phyloP scores from a whole-genome alignment of 225 moss, liverwort and hornwort genomes.

The Thuidium tamariscinum region DNA sequence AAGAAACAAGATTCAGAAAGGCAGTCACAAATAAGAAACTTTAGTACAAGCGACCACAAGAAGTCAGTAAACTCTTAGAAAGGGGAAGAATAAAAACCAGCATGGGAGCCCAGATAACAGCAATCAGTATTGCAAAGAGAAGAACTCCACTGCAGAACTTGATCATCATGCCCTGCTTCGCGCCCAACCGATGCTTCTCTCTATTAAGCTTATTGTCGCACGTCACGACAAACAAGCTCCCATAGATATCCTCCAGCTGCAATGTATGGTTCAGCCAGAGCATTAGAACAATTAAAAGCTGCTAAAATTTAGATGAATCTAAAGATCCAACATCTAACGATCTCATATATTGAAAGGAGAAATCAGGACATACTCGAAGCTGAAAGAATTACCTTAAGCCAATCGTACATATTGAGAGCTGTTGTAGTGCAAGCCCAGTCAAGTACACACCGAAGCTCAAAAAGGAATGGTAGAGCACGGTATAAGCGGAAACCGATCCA shows the following conservation, averaged over 20 bases:
- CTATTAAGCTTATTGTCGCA: slow-evolving; percentile 84
- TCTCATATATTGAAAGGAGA: neutral
- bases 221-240: slow-evolving; percentile 80
- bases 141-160: slow-evolving; percentile 87
- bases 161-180: slow-evolving; percentile 80
- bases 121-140: slow-evolving; percentile 64
- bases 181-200: slow-evolving; percentile 70
- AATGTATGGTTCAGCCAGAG: neutral
- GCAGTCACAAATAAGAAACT: neutral
- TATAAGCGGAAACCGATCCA: slow-evolving; percentile 85
- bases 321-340: neutral
- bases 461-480: slow-evolving; percentile 80
- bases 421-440: slow-evolving; percentile 97
- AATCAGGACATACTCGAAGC: neutral
- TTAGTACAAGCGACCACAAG: neutral
- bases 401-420: slow-evolving; percentile 88
- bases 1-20: neutral
- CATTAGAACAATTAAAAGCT: neutral
- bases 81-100: slow-evolving; percentile 31
- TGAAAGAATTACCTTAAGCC: slow-evolving; percentile 66
- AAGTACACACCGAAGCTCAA: slow-evolving; percentile 88
- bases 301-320: neutral
- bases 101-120: slow-evolving; percentile 98
- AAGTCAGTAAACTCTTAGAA: neutral
- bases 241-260: slow-evolving; percentile 98